phyloP scores from a whole-genome alignment of 192 early-diverging fungal genomes.

The Coemansia brasiliensis region DNA sequence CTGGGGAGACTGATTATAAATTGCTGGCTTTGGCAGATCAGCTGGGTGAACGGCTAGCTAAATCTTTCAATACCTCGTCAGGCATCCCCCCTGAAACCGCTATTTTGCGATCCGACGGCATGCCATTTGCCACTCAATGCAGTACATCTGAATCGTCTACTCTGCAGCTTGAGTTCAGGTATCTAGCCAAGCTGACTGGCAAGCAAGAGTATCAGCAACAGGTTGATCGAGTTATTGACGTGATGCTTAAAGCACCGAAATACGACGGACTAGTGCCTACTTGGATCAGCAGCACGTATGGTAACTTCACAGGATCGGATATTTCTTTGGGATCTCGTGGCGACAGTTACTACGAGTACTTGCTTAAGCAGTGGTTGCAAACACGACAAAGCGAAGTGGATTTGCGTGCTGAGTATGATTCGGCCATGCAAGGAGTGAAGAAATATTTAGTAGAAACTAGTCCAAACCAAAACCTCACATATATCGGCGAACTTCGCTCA shows the following conservation, averaged over 20 bases:
- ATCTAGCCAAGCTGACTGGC: slow-evolving; percentile 74
- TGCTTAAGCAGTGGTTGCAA: slow-evolving; percentile 88
- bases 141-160: slow-evolving; percentile 74
- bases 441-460: slow-evolving; percentile 27
- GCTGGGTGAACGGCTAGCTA: slow-evolving; percentile 69
- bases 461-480: slow-evolving; percentile 24
- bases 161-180: slow-evolving; percentile 87
- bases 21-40: slow-evolving; percentile 72
- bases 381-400: slow-evolving; percentile 65
- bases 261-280: slow-evolving; percentile 73
- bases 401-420: slow-evolving; percentile 70
- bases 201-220: slow-evolving; percentile 69
- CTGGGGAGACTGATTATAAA: slow-evolving; percentile 55
- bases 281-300: slow-evolving; percentile 43
- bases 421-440: slow-evolving; percentile 51
- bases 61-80: slow-evolving; percentile 56
- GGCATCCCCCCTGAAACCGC: slow-evolving; percentile 48
- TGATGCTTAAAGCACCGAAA: slow-evolving; percentile 25
- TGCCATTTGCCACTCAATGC: slow-evolving; percentile 17
- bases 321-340: slow-evolving; percentile 55
- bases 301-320: slow-evolving; percentile 14
- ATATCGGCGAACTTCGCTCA: slow-evolving; percentile 41
- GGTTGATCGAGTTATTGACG: slow-evolving; percentile 62
- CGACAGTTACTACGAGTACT: slow-evolving; percentile 95
- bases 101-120: slow-evolving; percentile 20